Conservation (phyloP, 108 stramenopile genomes). For the Pseudonitzschia pungens region DNA sequence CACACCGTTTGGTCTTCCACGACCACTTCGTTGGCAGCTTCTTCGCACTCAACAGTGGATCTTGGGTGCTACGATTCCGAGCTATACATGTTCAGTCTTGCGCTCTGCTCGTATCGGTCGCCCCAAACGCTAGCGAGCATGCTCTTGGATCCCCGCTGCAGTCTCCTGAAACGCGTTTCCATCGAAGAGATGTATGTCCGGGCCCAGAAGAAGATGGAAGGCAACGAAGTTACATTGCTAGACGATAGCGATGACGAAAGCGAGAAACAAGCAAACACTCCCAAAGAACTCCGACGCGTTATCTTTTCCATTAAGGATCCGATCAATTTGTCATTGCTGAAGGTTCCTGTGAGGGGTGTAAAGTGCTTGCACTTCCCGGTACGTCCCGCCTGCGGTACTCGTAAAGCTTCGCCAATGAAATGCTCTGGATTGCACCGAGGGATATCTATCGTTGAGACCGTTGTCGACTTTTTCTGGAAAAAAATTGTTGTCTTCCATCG, state of each 20-base stretch:
- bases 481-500: background rate
- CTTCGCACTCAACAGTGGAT: conserved; percentile 26
- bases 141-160: background rate
- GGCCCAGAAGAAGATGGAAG: conserved; percentile 35
- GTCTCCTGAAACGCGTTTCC: background rate
- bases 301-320: conserved; percentile 60
- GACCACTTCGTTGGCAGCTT: conserved; percentile 5
- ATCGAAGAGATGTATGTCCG: conserved; percentile 16
- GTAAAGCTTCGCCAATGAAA: no score
- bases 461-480: background rate
- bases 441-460: background rate
- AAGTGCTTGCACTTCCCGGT: conserved; percentile 42
- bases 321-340: conserved; percentile 34
- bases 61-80: conserved; percentile 55
- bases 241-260: conserved; percentile 32
- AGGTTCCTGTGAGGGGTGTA: conserved; percentile 63
- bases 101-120: conserved; percentile 50
- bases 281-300: conserved; percentile 24
- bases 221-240: conserved; percentile 40
- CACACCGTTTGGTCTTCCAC: conserved; percentile 8
- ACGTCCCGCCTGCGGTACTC: background rate
- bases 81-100: conserved; percentile 48
- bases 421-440: background rate
- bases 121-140: conserved; percentile 38
- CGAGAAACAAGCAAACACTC: background rate